Evolutionary conservation across 2,329 filamentous ascomycete genomes (phyloP).

Genomic region (Xylaria hypoxylon): DNA sequence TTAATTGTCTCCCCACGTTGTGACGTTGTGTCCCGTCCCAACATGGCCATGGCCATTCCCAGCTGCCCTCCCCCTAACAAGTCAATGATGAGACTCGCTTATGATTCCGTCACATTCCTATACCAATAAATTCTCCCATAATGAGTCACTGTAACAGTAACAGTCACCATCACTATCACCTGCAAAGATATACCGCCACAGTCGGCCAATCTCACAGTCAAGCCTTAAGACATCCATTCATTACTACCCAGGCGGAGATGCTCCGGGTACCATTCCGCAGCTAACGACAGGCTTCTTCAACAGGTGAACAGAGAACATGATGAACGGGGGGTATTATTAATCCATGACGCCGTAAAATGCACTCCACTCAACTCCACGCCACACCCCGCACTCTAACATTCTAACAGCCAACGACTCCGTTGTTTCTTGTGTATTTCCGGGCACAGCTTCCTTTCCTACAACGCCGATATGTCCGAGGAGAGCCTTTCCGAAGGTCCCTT

Average conservation of each 20-base stretch:
- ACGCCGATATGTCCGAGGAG: background rate
- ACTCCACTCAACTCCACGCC: background rate
- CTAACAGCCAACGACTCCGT: background rate
- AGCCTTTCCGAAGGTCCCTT: background rate
- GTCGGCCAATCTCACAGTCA: background rate
- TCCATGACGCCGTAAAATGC: constrained; percentile 22
- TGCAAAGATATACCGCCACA: background rate
- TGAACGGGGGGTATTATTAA: constrained; percentile 15
- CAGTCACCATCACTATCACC: too few species aligned
- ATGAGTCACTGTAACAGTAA: too few species aligned
- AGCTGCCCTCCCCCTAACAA: too few species aligned
- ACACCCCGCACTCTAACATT: background rate
- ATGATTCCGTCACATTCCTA: too few species aligned
- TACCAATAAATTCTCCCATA: too few species aligned
- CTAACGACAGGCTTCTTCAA: background rate
- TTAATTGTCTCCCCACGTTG: too few species aligned
- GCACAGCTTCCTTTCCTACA: background rate
- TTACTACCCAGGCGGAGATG: background rate
- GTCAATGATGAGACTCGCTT: too few species aligned
- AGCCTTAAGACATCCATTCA: background rate
- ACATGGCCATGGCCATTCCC: too few species aligned
- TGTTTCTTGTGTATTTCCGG: background rate
- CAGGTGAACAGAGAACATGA: constrained; percentile 11
- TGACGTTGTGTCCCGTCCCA: too few species aligned
- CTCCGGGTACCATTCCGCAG: background rate